Evolutionary conservation across 1,139 yeast genomes (phyloP), one percentile per base, ranked within the genome.

Genomic region (Suhomyces ambrosiae): DNA sequence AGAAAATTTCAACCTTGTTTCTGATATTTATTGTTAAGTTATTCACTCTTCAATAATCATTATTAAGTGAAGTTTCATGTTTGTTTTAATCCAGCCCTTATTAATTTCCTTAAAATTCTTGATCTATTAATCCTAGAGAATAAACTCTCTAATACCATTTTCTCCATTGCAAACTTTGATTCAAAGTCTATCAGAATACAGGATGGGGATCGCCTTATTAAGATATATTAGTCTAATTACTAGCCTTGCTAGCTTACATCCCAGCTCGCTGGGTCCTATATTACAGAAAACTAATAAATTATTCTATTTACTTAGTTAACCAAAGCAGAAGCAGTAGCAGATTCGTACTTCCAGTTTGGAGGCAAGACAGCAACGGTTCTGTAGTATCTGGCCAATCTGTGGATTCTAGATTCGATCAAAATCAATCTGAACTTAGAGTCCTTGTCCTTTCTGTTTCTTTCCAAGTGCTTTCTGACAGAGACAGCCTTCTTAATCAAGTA

Each of bases 351-450:
- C 97, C 97, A 92, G 92, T 86, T 89, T 72, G 98, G 97, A 65
- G 98, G 97, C 70, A 92, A 86, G 67, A 92, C 97, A 69, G 95
- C 80, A 63, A 88, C 95, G 64, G 96, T 87, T 88, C 96, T 90
- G 96, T 92, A 92, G 94, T 92, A 92, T 83, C 99, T 88, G 62
- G 98, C 96, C 74, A 92, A 87, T 86, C 99, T 92, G 95, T 92
- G 99, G 80, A 92, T 92, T 88, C 98, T 89, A 55, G 97, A 90
- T 81, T 92, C 99, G 72, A 94, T 89, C 77, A 92, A 86, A 92
- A 92, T 92, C 71, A 92, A 88, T 86, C 99, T 89, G 95, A 94
- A 92, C 81, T 92, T 92, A 63, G 98, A 92, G 80, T 92, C 98
- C 85, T 92, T 90, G 80, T 92, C 99, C 84, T 92, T 94, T 86